phyloP scores from a whole-genome alignment of 2,329 filamentous ascomycete species.

The Pestalotiopsis sp. region DNA sequence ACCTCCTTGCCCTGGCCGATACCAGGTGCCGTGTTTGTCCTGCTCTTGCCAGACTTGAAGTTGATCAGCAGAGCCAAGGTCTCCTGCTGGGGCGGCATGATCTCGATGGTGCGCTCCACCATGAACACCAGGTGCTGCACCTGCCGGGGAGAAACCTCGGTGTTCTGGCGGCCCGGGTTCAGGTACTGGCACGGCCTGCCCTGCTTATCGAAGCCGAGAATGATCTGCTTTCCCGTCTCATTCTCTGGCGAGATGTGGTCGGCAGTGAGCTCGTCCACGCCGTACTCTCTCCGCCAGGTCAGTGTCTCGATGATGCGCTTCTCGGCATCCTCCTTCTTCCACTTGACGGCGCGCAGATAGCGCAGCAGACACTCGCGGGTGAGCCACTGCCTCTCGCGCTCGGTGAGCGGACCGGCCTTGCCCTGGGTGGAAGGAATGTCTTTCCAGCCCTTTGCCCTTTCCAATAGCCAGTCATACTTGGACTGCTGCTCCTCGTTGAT shows the following conservation, averaged over 20 bases:
- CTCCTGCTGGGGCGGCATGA: conserved; percentile 87
- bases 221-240: conserved; percentile 92
- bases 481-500: conserved; percentile 76
- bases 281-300: conserved; percentile 89
- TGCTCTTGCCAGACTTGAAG: conserved; percentile 78
- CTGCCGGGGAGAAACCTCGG: conserved; percentile 81
- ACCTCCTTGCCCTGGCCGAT: conserved; percentile 79
- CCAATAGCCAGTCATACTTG: conserved; percentile 81
- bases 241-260: conserved; percentile 94
- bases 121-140: conserved; percentile 95
- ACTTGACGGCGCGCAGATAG: conserved; percentile 93
- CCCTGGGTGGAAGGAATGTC: conserved; percentile 62
- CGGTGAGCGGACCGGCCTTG: conserved; percentile 67
- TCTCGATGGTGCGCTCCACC: conserved; percentile 85
- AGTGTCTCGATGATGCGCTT: conserved; percentile 82
- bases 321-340: conserved; percentile 74
- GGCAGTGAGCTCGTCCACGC: conserved; percentile 74
- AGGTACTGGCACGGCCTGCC: conserved; percentile 90
- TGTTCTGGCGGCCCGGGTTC: conserved; percentile 90
- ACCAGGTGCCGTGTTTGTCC: conserved; percentile 73
- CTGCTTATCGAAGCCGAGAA: conserved; percentile 84
- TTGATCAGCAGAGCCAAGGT: conserved; percentile 87
- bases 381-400: conserved; percentile 85
- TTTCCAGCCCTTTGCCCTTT: conserved; percentile 70
- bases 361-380: conserved; percentile 90